Conservation (phyloP, 2,329 filamentous ascomycete genomes). For the Penicillium sp. region DNA sequence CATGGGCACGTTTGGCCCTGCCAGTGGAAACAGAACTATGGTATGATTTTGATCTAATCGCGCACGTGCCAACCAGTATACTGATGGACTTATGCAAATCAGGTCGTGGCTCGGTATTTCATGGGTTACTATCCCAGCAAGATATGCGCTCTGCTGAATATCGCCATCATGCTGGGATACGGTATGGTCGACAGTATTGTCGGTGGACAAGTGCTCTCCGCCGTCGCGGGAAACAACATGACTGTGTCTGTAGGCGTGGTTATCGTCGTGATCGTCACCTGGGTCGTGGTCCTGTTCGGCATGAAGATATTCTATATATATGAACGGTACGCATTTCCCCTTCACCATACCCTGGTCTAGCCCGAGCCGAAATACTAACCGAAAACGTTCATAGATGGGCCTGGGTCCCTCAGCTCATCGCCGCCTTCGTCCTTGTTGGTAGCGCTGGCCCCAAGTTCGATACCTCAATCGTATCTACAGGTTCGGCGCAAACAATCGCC, state of each 20-base stretch:
- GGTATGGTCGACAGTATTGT: neutral
- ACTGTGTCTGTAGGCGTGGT: neutral
- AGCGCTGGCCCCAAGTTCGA: neutral
- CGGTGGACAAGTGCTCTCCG: neutral
- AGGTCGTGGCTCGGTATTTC: neutral
- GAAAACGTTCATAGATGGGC: neutral
- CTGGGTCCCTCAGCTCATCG: neutral
- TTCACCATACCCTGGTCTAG: neutral
- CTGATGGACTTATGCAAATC: neutral
- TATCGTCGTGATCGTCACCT: neutral
- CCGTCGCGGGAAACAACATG: neutral
- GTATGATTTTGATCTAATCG: neutral
- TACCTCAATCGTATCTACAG: neutral
- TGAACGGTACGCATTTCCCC: neutral
- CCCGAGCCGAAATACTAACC: neutral
- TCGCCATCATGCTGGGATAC: neutral
- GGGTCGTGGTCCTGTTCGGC: neutral
- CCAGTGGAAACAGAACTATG: neutral
- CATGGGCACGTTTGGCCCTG: neutral
- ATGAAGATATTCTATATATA: neutral
- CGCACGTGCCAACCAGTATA: neutral
- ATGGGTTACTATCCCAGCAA: neutral
- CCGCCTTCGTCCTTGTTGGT: neutral
- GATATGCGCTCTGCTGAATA: neutral
- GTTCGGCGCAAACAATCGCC: neutral